Evolutionary conservation across 805 yeast species (phyloP).

Genomic region (Nakazawaea ishiwadae): DNA sequence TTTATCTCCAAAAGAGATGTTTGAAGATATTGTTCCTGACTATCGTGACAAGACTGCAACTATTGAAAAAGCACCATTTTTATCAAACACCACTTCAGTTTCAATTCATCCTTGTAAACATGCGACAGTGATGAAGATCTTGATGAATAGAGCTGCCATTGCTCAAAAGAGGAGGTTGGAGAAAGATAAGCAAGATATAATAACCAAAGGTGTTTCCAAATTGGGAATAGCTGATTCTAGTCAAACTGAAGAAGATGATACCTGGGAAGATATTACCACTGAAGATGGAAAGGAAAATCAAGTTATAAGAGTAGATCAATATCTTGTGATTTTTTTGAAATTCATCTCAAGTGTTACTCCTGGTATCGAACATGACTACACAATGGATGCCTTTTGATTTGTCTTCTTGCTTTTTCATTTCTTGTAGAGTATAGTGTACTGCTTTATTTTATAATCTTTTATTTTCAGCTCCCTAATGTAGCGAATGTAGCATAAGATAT

Average conservation of each 20-base stretch:
- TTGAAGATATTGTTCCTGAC: slow-evolving; percentile 88
- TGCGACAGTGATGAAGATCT: slow-evolving; percentile 87
- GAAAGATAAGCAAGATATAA: slow-evolving; percentile 22
- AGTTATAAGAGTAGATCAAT: slow-evolving; percentile 83
- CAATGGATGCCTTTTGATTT: slow-evolving; percentile 83
- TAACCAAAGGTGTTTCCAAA: slow-evolving; percentile 40
- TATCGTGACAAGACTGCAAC: slow-evolving; percentile 96
- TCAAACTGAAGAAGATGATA: slow-evolving; percentile 30
- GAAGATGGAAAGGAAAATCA: slow-evolving; percentile 31
- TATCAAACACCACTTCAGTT: slow-evolving; percentile 68
- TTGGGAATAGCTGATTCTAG: slow-evolving; percentile 39
- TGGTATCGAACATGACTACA: slow-evolving; percentile 94
- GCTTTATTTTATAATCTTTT: no score
- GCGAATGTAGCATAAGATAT: no score
- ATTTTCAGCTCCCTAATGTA: no score
- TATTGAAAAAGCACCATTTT: slow-evolving; percentile 86
- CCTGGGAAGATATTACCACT: slow-evolving; percentile 53
- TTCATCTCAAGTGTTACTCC: slow-evolving; percentile 97
- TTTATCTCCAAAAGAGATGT: slow-evolving; percentile 82
- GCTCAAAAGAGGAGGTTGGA: slow-evolving; percentile 32
- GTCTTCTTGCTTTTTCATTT: neutral
- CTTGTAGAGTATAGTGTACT: neutral
- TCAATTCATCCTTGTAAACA: slow-evolving; percentile 97
- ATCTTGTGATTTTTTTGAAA: slow-evolving; percentile 81
- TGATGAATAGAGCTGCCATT: slow-evolving; percentile 69